Percentiles rank a stretch among this genome's conserved stretches.
Conservation (phyloP, 768 basidiomycete genomes). For the Amyloporia xantha region DNA sequence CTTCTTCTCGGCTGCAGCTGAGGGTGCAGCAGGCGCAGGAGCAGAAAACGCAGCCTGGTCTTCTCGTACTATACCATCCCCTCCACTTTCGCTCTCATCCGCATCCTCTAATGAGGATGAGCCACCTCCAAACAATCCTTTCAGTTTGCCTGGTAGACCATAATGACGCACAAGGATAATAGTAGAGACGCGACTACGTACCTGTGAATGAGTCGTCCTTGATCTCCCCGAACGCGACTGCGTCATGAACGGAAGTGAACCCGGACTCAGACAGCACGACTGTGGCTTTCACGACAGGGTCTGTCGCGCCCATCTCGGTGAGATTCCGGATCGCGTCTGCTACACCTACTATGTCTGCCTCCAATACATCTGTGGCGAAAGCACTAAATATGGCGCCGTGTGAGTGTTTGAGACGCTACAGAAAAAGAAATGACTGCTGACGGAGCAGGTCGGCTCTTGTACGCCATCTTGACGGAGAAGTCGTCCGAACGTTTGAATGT, state of each 20-base stretch:
- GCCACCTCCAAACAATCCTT: constrained; percentile 75
- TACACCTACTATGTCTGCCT: constrained; percentile 68
- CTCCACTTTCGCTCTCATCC: constrained; percentile 27
- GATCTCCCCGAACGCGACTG: constrained; percentile 71
- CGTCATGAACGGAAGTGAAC: constrained; percentile 74
- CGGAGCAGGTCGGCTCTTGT: constrained; percentile 60
- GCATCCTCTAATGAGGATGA: constrained; percentile 31
- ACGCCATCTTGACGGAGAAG: constrained; percentile 71
- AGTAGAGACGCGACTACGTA: constrained; percentile 23
- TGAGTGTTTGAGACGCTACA: neutral
- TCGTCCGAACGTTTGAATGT: constrained; percentile 84
- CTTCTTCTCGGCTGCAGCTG: constrained; percentile 26
- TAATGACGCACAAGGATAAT: constrained; percentile 8
- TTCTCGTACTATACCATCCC: constrained; percentile 26
- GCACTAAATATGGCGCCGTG: constrained; percentile 39
- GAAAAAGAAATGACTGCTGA: constrained; percentile 31
- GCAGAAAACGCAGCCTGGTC: constrained; percentile 15
- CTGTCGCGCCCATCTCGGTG: constrained; percentile 71
- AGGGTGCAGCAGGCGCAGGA: constrained; percentile 26
- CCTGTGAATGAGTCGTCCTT: constrained; percentile 77
- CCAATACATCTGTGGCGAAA: constrained; percentile 67
- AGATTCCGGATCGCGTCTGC: constrained; percentile 74
- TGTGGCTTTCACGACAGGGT: constrained; percentile 84
- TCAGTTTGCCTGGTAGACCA: constrained; percentile 63
- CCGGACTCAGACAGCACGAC: constrained; percentile 82